phyloP scores from a whole-genome alignment of 2,329 filamentous ascomycete genomes.

The Penicillium sp. region DNA sequence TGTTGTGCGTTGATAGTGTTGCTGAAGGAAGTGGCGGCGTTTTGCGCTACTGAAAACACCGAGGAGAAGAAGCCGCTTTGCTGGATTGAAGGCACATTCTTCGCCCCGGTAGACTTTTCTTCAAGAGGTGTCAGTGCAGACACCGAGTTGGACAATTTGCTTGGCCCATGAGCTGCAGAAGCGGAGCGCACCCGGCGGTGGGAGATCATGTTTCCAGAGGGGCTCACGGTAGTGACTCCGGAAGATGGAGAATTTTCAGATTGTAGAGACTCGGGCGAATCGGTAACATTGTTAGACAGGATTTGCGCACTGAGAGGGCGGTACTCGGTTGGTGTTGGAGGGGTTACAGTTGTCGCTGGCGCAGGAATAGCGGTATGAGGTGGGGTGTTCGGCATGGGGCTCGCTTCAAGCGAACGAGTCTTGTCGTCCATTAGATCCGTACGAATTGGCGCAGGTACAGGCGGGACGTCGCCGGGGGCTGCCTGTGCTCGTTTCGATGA shows the following conservation, averaged over 20 bases:
- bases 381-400: constrained; percentile 33
- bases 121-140: constrained; percentile 75
- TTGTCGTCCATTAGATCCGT: constrained; percentile 33
- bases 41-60: constrained; percentile 89
- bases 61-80: constrained; percentile 82
- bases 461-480: constrained; percentile 32
- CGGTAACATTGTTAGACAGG: constrained; percentile 33
- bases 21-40: constrained; percentile 77
- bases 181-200: constrained; percentile 65
- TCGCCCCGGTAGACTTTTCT: constrained; percentile 53
- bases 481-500: constrained; percentile 35
- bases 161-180: constrained; percentile 63
- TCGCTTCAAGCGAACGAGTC: constrained; percentile 24
- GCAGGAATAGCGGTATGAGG: constrained; percentile 33
- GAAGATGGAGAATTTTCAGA: constrained; percentile 30
- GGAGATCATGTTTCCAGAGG: constrained; percentile 70
- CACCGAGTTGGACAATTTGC: constrained; percentile 80
- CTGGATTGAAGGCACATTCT: constrained; percentile 56
- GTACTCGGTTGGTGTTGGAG: constrained; percentile 60
- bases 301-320: constrained; percentile 38
- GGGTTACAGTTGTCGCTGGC: constrained; percentile 62
- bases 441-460: constrained; percentile 35
- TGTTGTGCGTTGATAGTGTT: constrained; percentile 59
- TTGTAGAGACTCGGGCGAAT: constrained; percentile 42
- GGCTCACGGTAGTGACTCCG: constrained; percentile 57